Evolutionary conservation across 345 rosid species (phyloP).

Genomic region (Boechera stricta): DNA sequence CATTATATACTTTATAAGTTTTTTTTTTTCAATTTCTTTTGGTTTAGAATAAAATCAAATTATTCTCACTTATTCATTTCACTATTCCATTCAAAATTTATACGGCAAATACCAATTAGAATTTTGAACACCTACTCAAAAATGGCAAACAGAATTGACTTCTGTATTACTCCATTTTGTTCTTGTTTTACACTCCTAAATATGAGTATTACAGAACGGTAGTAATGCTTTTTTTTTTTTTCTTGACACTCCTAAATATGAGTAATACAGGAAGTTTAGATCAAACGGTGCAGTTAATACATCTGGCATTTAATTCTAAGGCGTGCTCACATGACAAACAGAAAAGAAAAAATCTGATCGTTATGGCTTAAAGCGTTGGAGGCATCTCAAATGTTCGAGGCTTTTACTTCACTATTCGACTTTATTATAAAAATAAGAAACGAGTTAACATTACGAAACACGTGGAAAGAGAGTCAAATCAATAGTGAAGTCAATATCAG

Average conservation of each 20-base stretch:
- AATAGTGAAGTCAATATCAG: slow-evolving; percentile 44
- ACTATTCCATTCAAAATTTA: not conserved
- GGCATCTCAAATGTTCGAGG: slow-evolving; percentile 32
- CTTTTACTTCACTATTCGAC: slow-evolving; percentile 17
- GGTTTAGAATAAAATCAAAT: not conserved
- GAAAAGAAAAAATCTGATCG: not conserved
- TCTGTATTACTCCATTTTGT: not conserved
- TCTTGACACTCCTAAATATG: not conserved
- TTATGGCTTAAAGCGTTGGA: slow-evolving; percentile 17
- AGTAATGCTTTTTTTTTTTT: not conserved
- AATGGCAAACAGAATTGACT: not conserved
- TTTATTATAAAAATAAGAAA: not conserved
- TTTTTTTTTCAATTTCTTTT: not conserved
- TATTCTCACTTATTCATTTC: not conserved
- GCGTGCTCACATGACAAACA: slow-evolving; percentile 45
- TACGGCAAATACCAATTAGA: not conserved
- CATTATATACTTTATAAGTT: no score
- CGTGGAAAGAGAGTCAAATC: slow-evolving; percentile 42
- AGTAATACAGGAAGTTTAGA: not conserved
- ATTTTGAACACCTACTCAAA: not conserved
- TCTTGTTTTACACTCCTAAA: not conserved
- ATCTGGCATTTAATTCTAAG: slow-evolving; percentile 18
- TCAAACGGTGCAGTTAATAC: slow-evolving; percentile 29
- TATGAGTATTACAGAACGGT: not conserved
- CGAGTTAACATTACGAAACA: slow-evolving; percentile 4